Base-by-base conservation (phyloP, 2,329 filamentous ascomycete genomes). In the Colletotrichum eleusines region DNA sequence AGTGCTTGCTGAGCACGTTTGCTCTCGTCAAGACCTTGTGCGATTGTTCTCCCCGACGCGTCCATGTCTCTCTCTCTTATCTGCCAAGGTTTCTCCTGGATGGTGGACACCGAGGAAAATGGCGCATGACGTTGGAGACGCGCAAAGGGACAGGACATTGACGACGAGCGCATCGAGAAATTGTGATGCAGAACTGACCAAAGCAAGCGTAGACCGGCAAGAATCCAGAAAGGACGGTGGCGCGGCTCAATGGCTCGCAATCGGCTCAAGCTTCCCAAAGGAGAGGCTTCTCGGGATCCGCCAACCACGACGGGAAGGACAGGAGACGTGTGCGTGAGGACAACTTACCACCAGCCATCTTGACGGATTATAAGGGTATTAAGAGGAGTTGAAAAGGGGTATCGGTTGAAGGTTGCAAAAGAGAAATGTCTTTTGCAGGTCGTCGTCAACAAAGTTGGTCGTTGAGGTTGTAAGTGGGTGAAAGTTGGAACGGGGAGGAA, bases 281-380 rank as follows among this genome's bases (percentile, higher is more conserved):
- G n/a, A 16, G 42, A 60, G 11, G 23, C 16, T 35, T 48, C 48
- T 57, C 48, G 61, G 53, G 38, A 55, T 68, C 66, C 69, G 64
- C 44, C 51, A 69, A 71, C 58, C 68, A 66, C 44, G 20, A 44
- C 63, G 58, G 63, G 46, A 31, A 40, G 42, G 35, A 48, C 18
- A 46, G 28, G 46, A 20, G 26, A 31, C 33, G 44, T 62, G 61
- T 54, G 62, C 38, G 53, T n/a, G 31, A 38, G 20, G 16, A 16
- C 23, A 53, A 84, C 82, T 84, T 81, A 84, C 82, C 82, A 76
- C 81, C 81, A 81, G 82, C 82, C 82, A 84, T 84, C 81, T 78
- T 84, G 72, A 63, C 60, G 67, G 70, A 69, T 66, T 65, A 63
- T 55, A 71, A 50, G 64, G 53, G 40, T 73, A 73, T 73, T 73